A percentile compares a stretch with the other conserved stretches of the same genome.
These are phyloP conservation scores for Phascolomyces articulosus DNA, from an alignment of 371 early-diverging fungal genomes.

Conservation along the genomic window DNA sequence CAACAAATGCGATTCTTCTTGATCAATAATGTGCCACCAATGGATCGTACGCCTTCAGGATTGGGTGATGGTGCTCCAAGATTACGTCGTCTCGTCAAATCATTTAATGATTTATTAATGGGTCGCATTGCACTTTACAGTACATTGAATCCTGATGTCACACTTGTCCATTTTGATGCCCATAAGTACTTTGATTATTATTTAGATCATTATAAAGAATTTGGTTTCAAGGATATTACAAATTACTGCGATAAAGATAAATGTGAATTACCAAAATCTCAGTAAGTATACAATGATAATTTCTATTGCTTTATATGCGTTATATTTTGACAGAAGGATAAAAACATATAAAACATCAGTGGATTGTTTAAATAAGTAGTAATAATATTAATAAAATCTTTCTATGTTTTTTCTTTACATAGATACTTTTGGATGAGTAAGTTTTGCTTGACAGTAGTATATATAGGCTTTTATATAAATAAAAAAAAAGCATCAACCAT, in stretches of 20 bases:
- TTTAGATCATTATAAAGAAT: constrained; percentile 7
- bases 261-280: constrained; percentile 3
- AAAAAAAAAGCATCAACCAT: background rate
- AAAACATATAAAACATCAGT: too few relatives aligned
- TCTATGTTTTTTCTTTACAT: too few relatives aligned
- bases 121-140: background rate
- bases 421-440: constrained; percentile 25
- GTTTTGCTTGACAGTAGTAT: background rate
- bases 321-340: too few relatives aligned
- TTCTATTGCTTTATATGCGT: too few relatives aligned
- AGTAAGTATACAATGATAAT: constrained; percentile 18
- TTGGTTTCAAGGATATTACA: constrained; percentile 11
- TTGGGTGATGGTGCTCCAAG: background rate
- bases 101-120: constrained; percentile 8
- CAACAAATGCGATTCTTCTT: constrained; percentile 13
- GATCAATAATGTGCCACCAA: constrained; percentile 18
- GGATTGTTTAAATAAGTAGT: too few relatives aligned
- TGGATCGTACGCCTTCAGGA: constrained; percentile 14
- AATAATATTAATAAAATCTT: too few relatives aligned
- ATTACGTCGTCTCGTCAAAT: background rate
- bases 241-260: background rate
- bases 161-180: constrained; percentile 14
- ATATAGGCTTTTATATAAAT: background rate
- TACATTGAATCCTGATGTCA: background rate
- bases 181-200: constrained; percentile 12